Evolutionary conservation across 2,329 filamentous ascomycete species (phyloP), one percentile per base, ranked within the genome.

Genomic region (Penicillium digitatum): DNA sequence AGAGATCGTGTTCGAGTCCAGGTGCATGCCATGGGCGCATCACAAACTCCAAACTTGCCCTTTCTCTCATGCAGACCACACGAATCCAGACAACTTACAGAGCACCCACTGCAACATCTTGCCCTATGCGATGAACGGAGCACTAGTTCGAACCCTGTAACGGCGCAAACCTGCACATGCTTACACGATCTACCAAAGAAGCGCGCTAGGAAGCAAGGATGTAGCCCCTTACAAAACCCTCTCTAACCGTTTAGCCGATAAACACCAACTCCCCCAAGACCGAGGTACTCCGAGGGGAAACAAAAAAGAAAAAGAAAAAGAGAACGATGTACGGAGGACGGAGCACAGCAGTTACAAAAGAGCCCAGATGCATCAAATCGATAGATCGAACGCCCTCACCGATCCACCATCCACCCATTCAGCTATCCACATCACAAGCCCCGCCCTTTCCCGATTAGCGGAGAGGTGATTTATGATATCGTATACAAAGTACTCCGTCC

Each of bases 191-290:
- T 34, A 34, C 20, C 12, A 38, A 18, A 48, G 31, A 38, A 52
- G 40, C 49, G 49, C 40, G 49, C 49, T 52, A 38, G 14, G 7
- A 52, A 52, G 49, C 40, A 52, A 52, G 49, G 49, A 37, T 5
- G 12, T 20, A 18, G 14, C 24, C 49, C 49, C 49, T 52, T 52
- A 38, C 49, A 9, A 46, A 9, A 46, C 26, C 16, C 29, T 20
- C 20, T 26, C 31, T 11, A 38, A 20, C n/a, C 31, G 18, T 16
- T 20, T 50, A 43, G 18, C n/a, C 32, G 18, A 31, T 26, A 12
- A 14, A 16, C 42, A 29, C 10, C 2, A 14, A 37, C 32, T n/a
- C 49, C 40, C 40, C 46, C 49, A 46, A 37, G 31, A 26, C 32
- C 14, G 4, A 42, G 5, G 32, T 39, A 16, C 18, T 10, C 14